Base-by-base conservation (phyloP, 2,329 filamentous ascomycete genomes). In the Paracoccidioides lutzii region DNA sequence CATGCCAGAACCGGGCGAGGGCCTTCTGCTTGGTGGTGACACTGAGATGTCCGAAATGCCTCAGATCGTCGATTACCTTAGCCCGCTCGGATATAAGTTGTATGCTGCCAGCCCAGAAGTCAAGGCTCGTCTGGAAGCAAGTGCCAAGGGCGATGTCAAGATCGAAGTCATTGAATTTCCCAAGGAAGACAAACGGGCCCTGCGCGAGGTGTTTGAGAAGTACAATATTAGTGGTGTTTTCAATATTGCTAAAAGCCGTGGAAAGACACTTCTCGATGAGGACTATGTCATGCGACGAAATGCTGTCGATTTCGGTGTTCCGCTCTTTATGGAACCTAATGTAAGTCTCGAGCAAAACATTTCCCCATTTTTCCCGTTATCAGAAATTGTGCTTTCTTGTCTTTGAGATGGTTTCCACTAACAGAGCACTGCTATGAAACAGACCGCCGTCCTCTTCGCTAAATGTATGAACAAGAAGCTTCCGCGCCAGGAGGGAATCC, bases 261-360 rank as follows among this genome's bases (percentile, higher is more conserved):
- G 84, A 59, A 90, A 88, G 78, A 91, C 87, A 41, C 78, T 88
- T 59, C 76, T 87, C 59, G 93, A 98, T 69, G 88, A 94, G 67
- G 90, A 98, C 77, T 98, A 98, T 67, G 90, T 98, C 56, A 97
- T 97, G 91, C 83, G 93, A 67, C 83, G 93, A 70, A 98, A 98
- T 69, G 93, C 93, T 33, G 93, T 98, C 56, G 93, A 98, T 75
- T 98, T 98, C 71, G 91, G 91, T 64, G 90, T 97, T 37, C 93
- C 93, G 51, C 78, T 98, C 56, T 97, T 98, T 73, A 96, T 96
- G 90, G 91, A 97, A 77, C 89, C 90, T 55, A 91, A 93, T 85
- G 90, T 94, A 78, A 76, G 82, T 2, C 22, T 55, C 32, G 42
- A 38, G 8, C 42, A 37, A 22, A 12, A 32, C 14, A 33, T 38